These are phyloP conservation scores for Mycoemilia scoparia DNA, from an alignment of 192 early-diverging fungal genomes.

Conservation along the genomic window DNA sequence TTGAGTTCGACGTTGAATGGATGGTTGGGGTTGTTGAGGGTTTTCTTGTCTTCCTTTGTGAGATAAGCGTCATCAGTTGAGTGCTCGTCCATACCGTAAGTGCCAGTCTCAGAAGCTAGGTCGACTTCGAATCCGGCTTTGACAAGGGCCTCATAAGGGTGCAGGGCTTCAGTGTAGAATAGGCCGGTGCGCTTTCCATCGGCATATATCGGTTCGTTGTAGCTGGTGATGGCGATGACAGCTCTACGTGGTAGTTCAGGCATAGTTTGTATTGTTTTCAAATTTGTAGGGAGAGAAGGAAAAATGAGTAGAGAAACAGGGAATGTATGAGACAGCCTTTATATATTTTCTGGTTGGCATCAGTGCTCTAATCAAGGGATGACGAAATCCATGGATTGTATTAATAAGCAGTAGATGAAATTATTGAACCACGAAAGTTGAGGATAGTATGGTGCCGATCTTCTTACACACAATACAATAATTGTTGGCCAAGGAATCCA, in stretches of 20 bases:
- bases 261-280: slow-evolving; percentile 8
- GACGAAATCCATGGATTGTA: too few relatives aligned
- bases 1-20: slow-evolving; percentile 26
- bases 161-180: slow-evolving; percentile 35
- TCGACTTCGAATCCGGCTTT: slow-evolving; percentile 31
- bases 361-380: too few relatives aligned
- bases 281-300: too few relatives aligned
- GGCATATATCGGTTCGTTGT: slow-evolving; percentile 29
- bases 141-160: slow-evolving; percentile 25
- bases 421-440: too few relatives aligned
- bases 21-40: slow-evolving; percentile 15
- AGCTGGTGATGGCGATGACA: slow-evolving; percentile 29
- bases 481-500: too few relatives aligned
- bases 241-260: slow-evolving; percentile 25
- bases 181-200: slow-evolving; percentile 33
- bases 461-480: too few relatives aligned
- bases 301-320: too few relatives aligned
- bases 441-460: too few relatives aligned
- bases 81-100: slow-evolving; percentile 31
- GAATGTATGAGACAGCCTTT: too few relatives aligned
- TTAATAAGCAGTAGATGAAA: too few relatives aligned
- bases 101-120: slow-evolving; percentile 33
- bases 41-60: slow-evolving; percentile 13
- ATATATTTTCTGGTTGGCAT: too few relatives aligned
- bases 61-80: slow-evolving; percentile 24